A percentile compares a stretch with the other conserved stretches of the same genome.
Evolutionary conservation across 805 yeast genomes (phyloP).

Genomic region (Candida vaughaniae): DNA sequence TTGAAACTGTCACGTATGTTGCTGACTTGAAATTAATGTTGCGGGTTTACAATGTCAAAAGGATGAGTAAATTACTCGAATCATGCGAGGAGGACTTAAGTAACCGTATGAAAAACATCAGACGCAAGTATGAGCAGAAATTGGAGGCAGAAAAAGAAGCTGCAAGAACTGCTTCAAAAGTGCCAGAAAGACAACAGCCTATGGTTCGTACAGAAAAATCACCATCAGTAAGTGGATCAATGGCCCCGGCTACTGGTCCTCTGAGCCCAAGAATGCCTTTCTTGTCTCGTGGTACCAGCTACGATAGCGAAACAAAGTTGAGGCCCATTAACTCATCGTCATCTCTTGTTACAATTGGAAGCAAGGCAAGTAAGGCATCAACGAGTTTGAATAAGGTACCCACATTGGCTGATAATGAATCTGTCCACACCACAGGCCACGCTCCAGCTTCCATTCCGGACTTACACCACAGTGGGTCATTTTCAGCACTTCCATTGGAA

Average conservation of each 20-base stretch:
- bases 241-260: background rate
- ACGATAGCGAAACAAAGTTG: constrained; percentile 8
- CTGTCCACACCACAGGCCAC: background rate
- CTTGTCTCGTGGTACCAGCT: constrained; percentile 7
- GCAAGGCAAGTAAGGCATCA: constrained; percentile 2
- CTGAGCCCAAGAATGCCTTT: constrained; percentile 3
- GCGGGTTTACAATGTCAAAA: constrained; percentile 53
- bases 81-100: constrained; percentile 28
- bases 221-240: background rate
- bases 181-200: background rate
- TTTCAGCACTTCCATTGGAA: constrained; percentile 9
- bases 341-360: constrained; percentile 14
- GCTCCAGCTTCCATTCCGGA: background rate
- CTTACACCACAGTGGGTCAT: background rate
- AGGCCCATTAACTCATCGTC: constrained; percentile 12
- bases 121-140: constrained; percentile 15
- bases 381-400: constrained; percentile 6
- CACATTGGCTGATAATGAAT: constrained; percentile 1
- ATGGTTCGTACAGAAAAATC: too few relatives aligned
- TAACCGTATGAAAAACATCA: constrained; percentile 22
- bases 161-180: background rate
- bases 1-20: constrained; percentile 59
- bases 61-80: constrained; percentile 43
- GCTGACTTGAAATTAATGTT: constrained; percentile 65
- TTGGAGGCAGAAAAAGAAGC: constrained; percentile 13